Evolutionary conservation across 2,329 filamentous ascomycete species (phyloP), one percentile per base, ranked within the genome.

Genomic region (Alternaria sp.): DNA sequence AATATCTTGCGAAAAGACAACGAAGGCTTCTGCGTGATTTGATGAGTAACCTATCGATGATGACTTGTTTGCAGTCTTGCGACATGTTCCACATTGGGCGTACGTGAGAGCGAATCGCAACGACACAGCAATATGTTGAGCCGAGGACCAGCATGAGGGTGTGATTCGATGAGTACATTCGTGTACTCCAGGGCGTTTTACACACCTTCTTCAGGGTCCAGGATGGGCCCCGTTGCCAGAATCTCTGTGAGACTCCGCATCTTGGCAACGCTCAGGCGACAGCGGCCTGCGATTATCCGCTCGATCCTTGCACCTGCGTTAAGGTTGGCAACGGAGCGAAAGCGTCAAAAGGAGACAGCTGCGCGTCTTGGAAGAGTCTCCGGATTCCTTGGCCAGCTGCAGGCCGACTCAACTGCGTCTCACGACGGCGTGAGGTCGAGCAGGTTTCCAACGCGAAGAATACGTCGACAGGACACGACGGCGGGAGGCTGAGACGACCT

Each of bases 1-100:
- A 25, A 93, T 87, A 18, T 88, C 82, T 76, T 91, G 89, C 46
- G 93, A 90, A 83, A 97, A 97, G 59, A 97, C 86, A 41, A 94
- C 82, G 75, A 97, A 97, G 5, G 93, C 92, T 82, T 98, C 95
- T 97, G 58, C 60, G 53, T 51, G 58, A 63, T 55, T 55, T 59
- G 64, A 66, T 71, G 61, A 73, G 66, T 62, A 58, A 50, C 30
- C 18, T 46, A 56, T 23, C 26, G 26, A 33, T 37, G 50, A 55
- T 30, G 41, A 18, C 30, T 23, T 44, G n/a, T 47, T 47, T 18
- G 30, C 44, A 41, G 26, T 47, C 12, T 18, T 55, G 37, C n/a
- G 25, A 50, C 25, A 56, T 25, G 14, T 23, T 46, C 20, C 15
- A 51, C n/a, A 20, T 41, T 41, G n/a, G 43, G 25, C 28, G 21